Evolutionary conservation across 495 filamentous ascomycete species (phyloP), one percentile per base, ranked within the genome.

Genomic region (Podospora appendiculata): DNA sequence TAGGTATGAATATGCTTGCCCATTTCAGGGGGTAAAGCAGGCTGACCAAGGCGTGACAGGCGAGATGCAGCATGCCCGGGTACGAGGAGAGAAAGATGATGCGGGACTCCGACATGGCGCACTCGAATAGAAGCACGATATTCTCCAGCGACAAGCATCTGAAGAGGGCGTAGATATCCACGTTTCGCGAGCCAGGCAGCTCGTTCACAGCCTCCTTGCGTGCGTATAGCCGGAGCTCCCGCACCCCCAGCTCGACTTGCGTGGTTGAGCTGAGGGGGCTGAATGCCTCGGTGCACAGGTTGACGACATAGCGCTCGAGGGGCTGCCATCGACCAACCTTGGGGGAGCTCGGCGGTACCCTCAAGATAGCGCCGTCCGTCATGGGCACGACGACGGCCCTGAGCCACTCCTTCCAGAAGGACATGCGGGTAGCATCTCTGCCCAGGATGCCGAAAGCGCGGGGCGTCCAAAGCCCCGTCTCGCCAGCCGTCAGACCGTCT

Each of bases 321-420:
- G 93, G 93, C 62, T 95, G 92, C 93, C 93, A 98, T 53, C 89
- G 80, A n/a, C 93, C 93, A 56, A 96, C 82, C 47, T 84, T 89
- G 13, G 92, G 89, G 4, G 93, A 97, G 66, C 83, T 94, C 9
- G 88, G 77, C 17, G 93, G 88, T 6, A 98, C 82, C 45, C 90
- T 79, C 61, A 92, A 69, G 40, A 98, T 77, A 10, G 75, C 83
- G 39, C 92, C 90, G 64, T 95, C 87, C 13, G 83, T 90, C 93
- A 96, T 96, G 13, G 93, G 93, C 40, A 96, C 90, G 32, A 90
- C 78, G 16, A 98, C 78, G 8, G 91, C 93, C 67, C 88, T 83
- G 40, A 98, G 77, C 93, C 93, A 98, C 64, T 98, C 93, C 67
- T 98, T 98, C 93, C 93, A 97, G 72, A 98, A 98, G 48, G 81